Conservation (phyloP, 139 green algal species). For the Ettlia oleoabundans region DNA sequence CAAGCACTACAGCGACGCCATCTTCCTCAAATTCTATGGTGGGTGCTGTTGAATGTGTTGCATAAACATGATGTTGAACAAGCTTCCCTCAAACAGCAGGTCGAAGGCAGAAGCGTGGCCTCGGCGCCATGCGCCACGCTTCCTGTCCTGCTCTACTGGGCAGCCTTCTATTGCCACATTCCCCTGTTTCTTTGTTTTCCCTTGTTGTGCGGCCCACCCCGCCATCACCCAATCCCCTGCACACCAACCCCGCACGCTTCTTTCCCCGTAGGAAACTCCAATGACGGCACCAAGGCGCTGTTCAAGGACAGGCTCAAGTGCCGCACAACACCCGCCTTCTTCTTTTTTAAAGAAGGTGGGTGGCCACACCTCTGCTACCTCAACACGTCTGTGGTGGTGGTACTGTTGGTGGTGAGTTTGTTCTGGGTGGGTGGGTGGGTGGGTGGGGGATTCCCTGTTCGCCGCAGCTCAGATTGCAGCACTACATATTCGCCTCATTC, state of each 20-base stretch:
- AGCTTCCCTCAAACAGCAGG: too few species aligned
- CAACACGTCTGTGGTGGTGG: background rate
- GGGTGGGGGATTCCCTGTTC: too few species aligned
- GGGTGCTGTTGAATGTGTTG: background rate
- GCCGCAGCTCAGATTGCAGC: too few species aligned
- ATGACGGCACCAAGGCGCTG: constrained; percentile 59
- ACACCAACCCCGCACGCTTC: background rate
- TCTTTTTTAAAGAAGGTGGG: constrained; percentile 42
- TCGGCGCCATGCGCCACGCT: too few species aligned
- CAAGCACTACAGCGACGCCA: constrained; percentile 41
- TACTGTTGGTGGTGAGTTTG: background rate
- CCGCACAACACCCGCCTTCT: constrained; percentile 44
- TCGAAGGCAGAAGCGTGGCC: too few species aligned
- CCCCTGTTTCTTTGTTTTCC: too few species aligned
- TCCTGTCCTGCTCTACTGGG: too few species aligned
- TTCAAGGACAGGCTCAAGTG: constrained; percentile 51
- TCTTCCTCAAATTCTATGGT: constrained; percentile 65
- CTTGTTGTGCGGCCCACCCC: background rate
- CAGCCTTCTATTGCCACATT: too few species aligned
- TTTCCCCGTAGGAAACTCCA: constrained; percentile 52
- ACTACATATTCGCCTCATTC: background rate
- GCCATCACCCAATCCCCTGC: too few species aligned
- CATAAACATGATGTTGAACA: too few species aligned
- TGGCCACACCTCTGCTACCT: too few species aligned
- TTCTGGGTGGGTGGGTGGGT: background rate